Conservation (phyloP, 352 stramenopile species). For the Phytophthora meadii region DNA sequence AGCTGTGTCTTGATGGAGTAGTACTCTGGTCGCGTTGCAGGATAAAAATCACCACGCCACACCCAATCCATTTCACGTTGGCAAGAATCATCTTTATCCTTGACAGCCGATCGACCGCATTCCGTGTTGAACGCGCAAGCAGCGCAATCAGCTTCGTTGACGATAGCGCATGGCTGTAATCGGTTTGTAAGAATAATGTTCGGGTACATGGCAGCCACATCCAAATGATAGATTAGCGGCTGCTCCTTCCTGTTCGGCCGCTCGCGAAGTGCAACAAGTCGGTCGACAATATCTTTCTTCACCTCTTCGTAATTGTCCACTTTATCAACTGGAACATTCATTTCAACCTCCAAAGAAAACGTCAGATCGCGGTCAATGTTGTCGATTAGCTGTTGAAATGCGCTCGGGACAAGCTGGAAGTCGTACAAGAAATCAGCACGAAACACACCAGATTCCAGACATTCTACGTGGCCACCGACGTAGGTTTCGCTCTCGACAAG, state of each 20-base stretch:
- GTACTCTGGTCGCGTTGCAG: slow-evolving; percentile 95
- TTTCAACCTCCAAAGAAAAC: slow-evolving; percentile 96
- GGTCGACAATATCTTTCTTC: slow-evolving; percentile 91
- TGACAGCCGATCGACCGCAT: slow-evolving; percentile 68
- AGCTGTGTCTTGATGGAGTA: slow-evolving; percentile 96
- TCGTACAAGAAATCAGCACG: slow-evolving; percentile 97
- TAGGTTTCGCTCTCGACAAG: slow-evolving; percentile 99
- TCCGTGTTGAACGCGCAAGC: slow-evolving; percentile 94
- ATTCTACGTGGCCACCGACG: slow-evolving; percentile 99
- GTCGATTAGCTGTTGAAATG: slow-evolving; percentile 96
- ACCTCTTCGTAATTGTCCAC: slow-evolving; percentile 92
- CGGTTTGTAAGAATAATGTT: slow-evolving; percentile 99
- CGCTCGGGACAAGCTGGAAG: slow-evolving; percentile 95
- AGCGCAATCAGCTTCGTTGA: slow-evolving; percentile 96
- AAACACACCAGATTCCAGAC: slow-evolving; percentile 98
- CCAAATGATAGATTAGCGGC: slow-evolving; percentile 99
- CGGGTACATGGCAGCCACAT: slow-evolving; percentile 99
- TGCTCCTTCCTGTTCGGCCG: slow-evolving; percentile 90
- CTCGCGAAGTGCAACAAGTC: slow-evolving; percentile 94
- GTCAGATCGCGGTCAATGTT: slow-evolving; percentile 97
- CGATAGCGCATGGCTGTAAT: slow-evolving; percentile 97
- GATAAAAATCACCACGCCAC: slow-evolving; percentile 97
- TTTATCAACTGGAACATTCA: slow-evolving; percentile 87
- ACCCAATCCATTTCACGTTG: slow-evolving; percentile 99
- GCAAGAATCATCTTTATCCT: slow-evolving; percentile 90